These are phyloP conservation scores for Paralagenidium karlingii DNA, from an alignment of 352 stramenopile species.

Conservation along the genomic window DNA sequence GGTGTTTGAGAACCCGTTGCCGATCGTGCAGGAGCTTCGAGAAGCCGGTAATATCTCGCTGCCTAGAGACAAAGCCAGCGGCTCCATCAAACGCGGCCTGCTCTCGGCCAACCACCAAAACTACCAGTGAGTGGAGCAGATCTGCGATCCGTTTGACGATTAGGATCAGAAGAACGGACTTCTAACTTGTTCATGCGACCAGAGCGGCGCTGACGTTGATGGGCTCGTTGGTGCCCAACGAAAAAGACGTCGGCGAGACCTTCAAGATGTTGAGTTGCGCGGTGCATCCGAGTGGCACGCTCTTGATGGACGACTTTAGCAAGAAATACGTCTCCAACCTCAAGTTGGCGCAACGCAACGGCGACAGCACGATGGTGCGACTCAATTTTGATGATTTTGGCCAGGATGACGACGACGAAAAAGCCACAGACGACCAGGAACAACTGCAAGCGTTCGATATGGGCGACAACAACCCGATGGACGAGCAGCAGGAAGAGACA, in stretches of 20 bases:
- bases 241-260: conserved; percentile 65
- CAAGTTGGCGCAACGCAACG: conserved; percentile 9
- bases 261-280: conserved; percentile 79
- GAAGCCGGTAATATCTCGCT: conserved; percentile 56
- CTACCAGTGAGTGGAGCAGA: conserved; percentile 5
- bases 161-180: background rate
- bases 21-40: conserved; percentile 44
- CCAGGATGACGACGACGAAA: conserved; percentile 15
- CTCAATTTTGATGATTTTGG: conserved; percentile 37
- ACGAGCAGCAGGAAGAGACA: background rate
- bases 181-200: background rate
- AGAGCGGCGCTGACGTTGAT: conserved; percentile 69
- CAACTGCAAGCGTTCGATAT: conserved; percentile 1
- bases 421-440: conserved; percentile 2
- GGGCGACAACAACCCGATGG: background rate
- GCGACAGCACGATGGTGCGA: conserved; percentile 6
- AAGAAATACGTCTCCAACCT: conserved; percentile 43
- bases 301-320: conserved; percentile 68
- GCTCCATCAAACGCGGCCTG: background rate
- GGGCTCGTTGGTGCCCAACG: conserved; percentile 62
- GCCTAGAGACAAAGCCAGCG: background rate
- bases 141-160: background rate
- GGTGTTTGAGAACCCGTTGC: conserved; percentile 43
- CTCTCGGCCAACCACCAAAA: conserved; percentile 2
- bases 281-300: conserved; percentile 48